Evolutionary conservation across 2,329 filamentous ascomycete species (phyloP).

Genomic region (Alternaria postmessia): DNA sequence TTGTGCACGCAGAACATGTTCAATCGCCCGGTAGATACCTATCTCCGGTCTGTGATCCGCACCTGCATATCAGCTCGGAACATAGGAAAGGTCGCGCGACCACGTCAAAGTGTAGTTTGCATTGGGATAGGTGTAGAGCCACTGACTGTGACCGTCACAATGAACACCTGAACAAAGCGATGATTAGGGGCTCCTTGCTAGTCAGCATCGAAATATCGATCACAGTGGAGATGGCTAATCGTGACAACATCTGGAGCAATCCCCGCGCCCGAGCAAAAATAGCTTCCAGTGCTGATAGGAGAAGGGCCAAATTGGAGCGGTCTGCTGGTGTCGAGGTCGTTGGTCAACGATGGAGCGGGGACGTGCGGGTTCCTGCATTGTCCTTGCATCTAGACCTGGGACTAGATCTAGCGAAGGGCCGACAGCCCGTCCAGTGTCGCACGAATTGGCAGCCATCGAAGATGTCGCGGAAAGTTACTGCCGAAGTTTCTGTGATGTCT

Average conservation of each 20-base stretch:
- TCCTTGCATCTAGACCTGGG: slow-evolving; percentile 28
- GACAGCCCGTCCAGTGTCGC: slow-evolving; percentile 11
- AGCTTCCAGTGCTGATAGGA: slow-evolving; percentile 25
- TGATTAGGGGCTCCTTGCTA: slow-evolving; percentile 4
- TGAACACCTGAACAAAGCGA: slow-evolving; percentile 16
- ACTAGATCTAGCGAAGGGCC: slow-evolving; percentile 20
- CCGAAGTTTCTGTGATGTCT: background rate
- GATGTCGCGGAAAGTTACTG: slow-evolving; percentile 1
- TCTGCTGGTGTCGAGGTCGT: slow-evolving; percentile 13
- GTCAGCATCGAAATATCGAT: slow-evolving; percentile 1
- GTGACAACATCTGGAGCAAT: slow-evolving; percentile 4
- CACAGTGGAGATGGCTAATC: slow-evolving; percentile 6
- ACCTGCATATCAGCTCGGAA: slow-evolving; percentile 12
- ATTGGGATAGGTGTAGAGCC: background rate
- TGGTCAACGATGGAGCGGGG: slow-evolving; percentile 12
- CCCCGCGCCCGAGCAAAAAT: slow-evolving; percentile 24
- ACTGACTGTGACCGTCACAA: slow-evolving; percentile 5
- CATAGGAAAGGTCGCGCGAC: slow-evolving; percentile 14
- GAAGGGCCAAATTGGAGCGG: slow-evolving; percentile 14
- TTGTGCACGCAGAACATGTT: slow-evolving; percentile 23
- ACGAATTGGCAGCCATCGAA: slow-evolving; percentile 8
- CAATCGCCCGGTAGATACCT: slow-evolving; percentile 16
- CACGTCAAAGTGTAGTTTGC: background rate
- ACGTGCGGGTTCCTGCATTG: slow-evolving; percentile 38
- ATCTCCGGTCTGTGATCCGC: slow-evolving; percentile 8